Base-by-base conservation (phyloP, 306 rosid species). In the Carpinus fangiana region DNA sequence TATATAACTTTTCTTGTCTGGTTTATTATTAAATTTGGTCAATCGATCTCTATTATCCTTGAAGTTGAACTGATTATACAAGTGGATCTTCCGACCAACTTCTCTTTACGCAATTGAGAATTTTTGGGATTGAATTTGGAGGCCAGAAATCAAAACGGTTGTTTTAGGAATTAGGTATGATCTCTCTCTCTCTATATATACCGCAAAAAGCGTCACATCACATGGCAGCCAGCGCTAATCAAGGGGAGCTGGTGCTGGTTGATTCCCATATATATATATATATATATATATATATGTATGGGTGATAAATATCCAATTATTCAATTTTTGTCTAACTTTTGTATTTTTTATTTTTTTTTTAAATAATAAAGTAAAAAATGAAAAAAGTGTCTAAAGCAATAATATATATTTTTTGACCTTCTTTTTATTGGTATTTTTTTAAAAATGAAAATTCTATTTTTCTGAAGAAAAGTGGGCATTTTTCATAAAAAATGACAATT, bases 201-300 rank as follows among this genome's bases (percentile, higher is more conserved):
- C 20, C 23, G 7, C 26, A 43, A 36, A 66, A 31, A 21, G 13
- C 59, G 51, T 23, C 34, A 2, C 3, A 2, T 78, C 73, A 72
- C 73, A 62, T 79, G 73, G 53, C 7, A n/a, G 34, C 52, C 70
- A 61, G 73, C 77, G 77, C 73, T 21, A 79, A 79, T 79, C 73
- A 72, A 72, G 82, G 73, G 73, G 52, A 68, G 52, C 31, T 18
- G 73, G 8, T 68, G 52, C 31, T 18, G 73, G 8, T 68, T 43
- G 34, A 41, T 68, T 16, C 14, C 16, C 14, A 31, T 23, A 23
- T 23, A n/a, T 23, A 1, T 23, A 23, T 23, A 23, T 23, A 1
- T 23, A 23, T 23, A 23, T 11, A n/a, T n/a, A n/a, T n/a, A n/a
- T n/a, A n/a, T n/a, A n/a, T n/a, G n/a, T n/a, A n/a, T n/a, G n/a